These are phyloP conservation scores for Candida sp. DNA, from an alignment of 1,139 yeast species.

Conservation along the genomic window DNA sequence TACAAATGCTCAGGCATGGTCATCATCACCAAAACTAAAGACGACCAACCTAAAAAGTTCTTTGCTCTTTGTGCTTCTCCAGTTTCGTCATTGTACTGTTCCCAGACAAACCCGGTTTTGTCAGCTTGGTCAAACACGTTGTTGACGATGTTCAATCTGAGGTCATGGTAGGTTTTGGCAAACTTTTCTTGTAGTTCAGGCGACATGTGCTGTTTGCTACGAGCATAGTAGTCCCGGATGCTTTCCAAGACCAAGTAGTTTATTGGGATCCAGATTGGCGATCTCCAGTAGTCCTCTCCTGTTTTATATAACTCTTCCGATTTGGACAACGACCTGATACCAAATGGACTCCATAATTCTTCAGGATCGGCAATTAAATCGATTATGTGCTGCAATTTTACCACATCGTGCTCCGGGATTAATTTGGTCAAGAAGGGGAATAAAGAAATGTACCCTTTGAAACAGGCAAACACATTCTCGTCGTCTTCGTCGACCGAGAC, in stretches of 20 bases:
- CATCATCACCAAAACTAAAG: conserved; percentile 82
- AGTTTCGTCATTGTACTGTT: conserved; percentile 79
- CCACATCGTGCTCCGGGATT: conserved; percentile 54
- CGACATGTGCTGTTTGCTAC: conserved; percentile 23
- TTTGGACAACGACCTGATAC: conserved; percentile 82
- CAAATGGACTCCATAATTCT: conserved; percentile 78
- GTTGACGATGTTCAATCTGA: conserved; percentile 68
- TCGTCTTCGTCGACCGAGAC: conserved; percentile 76
- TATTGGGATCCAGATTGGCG: conserved; percentile 93
- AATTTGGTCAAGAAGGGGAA: conserved; percentile 85
- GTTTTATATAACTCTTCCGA: conserved; percentile 68
- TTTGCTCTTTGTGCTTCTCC: conserved; percentile 86
- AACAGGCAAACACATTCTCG: conserved; percentile 71
- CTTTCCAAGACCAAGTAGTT: conserved; percentile 83
- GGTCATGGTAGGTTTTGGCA: conserved; percentile 48
- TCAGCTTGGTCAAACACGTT: conserved; percentile 75
- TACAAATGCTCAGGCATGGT: conserved; percentile 62
- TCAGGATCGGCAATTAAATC: conserved; percentile 68
- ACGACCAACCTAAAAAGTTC: conserved; percentile 95
- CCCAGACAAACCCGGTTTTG: conserved; percentile 86
- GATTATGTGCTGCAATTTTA: conserved; percentile 55
- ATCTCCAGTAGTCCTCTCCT: conserved; percentile 95
- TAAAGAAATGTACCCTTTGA: conserved; percentile 85
- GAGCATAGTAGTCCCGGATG: conserved; percentile 54
- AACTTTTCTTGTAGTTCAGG: conserved; percentile 37